Conservation (phyloP, 371 early-diverging fungal genomes). For the Mortierella sp. region DNA sequence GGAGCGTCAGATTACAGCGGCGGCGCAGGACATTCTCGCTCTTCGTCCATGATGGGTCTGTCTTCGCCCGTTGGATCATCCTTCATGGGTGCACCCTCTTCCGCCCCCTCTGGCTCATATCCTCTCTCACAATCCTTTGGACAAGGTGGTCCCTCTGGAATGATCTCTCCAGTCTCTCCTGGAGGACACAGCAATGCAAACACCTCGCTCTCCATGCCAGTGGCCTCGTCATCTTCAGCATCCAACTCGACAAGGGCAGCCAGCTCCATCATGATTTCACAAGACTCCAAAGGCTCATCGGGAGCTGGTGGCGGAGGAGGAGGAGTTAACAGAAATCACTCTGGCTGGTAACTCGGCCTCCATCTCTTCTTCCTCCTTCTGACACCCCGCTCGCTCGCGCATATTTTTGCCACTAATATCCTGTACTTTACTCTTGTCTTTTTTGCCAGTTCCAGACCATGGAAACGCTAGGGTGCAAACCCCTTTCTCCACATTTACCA, state of each 20-base stretch:
- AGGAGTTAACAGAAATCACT: slow-evolving; percentile 24
- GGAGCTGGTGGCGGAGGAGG: slow-evolving; percentile 9
- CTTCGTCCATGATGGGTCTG: slow-evolving; percentile 50
- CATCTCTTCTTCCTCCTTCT: neutral
- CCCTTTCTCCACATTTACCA: neutral
- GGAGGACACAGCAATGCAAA: slow-evolving; percentile 23
- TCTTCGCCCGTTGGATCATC: slow-evolving; percentile 48
- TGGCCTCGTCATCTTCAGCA: slow-evolving; percentile 24
- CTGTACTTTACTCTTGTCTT: slow-evolving; percentile 2
- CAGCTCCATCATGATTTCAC: slow-evolving; percentile 30
- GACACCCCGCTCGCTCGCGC: neutral
- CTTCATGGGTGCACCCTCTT: slow-evolving; percentile 39
- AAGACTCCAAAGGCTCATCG: slow-evolving; percentile 33
- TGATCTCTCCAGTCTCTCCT: slow-evolving; percentile 46
- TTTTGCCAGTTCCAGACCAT: neutral
- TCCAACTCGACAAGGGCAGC: slow-evolving; percentile 35
- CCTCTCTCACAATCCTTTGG: slow-evolving; percentile 44
- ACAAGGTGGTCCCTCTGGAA: slow-evolving; percentile 34
- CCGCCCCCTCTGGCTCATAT: slow-evolving; percentile 33
- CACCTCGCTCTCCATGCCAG: slow-evolving; percentile 22
- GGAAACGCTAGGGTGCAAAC: neutral
- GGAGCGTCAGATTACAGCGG: slow-evolving; percentile 30
- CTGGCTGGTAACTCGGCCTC: slow-evolving; percentile 28
- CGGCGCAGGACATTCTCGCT: slow-evolving; percentile 32
- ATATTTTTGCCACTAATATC: neutral